Evolutionary conservation across 305 asterid species (phyloP), one percentile per base, ranked within the genome.

Genomic region (Galium porrigens): DNA sequence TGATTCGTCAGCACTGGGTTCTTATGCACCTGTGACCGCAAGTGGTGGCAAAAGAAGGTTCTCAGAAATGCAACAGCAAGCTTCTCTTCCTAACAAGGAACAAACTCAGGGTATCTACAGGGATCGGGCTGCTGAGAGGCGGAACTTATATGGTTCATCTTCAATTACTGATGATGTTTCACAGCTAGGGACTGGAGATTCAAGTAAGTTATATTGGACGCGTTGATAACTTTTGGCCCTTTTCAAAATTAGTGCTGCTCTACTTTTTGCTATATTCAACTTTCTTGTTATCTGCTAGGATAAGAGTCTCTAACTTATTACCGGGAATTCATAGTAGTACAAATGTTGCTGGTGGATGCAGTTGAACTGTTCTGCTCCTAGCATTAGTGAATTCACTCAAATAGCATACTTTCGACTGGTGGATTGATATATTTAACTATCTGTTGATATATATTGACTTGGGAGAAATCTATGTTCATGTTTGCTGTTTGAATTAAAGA

Each of bases 51-150:
- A 83, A 77, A 76, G 99, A 79, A 87, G 99, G 83, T 92, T 92
- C 67, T 92, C 97, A 0, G 99, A 92, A 81, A 73, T 81, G 89
- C 95, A 97, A 55, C 74, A 81, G 39, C 81, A 58, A 44, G 65
- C 83, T 64, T 73, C 83, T 22, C 76, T 73, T 68, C 74, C 82
- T 62, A 82, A 66, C 68, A 86, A 79, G 70, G 90, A 84, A 58
- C 96, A 84, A 71, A 72, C 90, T 65, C 94, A 84, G 70, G 78
- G 80, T 63, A 58, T 82, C 20, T 92, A 92, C 65, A 78, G 99
- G 79, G 99, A 92, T 65, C 96, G 99, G 63, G 99, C 99, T 14
- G 99, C 99, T 30, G 99, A 92, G 75, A 70, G 99, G 73, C 86
- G 99, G 84, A 89, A 85, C 79, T 83, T 92, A 72, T 89, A 92